A percentile compares a stretch with the other conserved stretches of the same genome.
Evolutionary conservation across 306 rosid genomes (phyloP).

Genomic region (Vigna hirtella): DNA sequence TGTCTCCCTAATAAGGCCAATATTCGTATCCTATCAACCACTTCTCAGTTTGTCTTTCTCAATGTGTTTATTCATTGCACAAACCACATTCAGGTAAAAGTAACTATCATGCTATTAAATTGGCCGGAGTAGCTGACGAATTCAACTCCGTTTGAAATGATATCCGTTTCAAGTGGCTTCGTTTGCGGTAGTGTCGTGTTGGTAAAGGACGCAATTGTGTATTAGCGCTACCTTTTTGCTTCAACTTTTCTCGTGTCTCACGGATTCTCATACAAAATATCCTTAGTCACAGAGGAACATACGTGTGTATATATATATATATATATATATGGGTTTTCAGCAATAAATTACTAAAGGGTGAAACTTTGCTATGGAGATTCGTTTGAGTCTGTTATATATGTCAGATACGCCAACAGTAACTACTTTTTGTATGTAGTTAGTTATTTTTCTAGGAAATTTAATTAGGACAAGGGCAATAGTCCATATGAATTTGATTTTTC

Average conservation of each 20-base stretch:
- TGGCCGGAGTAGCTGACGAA: neutral
- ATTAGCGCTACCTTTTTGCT: slow-evolving; percentile 27
- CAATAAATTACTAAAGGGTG: slow-evolving; percentile 17
- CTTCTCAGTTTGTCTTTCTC: slow-evolving; percentile 28
- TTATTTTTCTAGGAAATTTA: neutral
- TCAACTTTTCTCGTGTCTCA: slow-evolving; percentile 44
- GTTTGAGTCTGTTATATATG: slow-evolving; percentile 4
- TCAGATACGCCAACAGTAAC: slow-evolving; percentile 5
- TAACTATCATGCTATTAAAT: slow-evolving; percentile 45
- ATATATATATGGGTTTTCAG: neutral
- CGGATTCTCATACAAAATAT: slow-evolving; percentile 41
- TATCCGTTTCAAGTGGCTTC: neutral
- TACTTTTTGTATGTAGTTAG: slow-evolving; percentile 12
- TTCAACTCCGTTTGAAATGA: neutral
- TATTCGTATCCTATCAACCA: neutral
- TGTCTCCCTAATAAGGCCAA: neutral
- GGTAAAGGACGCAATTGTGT: slow-evolving; percentile 27
- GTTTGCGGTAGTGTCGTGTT: slow-evolving; percentile 32
- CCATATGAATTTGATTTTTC: too few species aligned
- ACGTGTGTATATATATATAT: neutral
- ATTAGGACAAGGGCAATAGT: neutral
- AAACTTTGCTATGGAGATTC: neutral
- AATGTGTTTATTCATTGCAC: slow-evolving; percentile 39
- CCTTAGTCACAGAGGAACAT: neutral
- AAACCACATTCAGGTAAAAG: slow-evolving; percentile 20